phyloP scores from a whole-genome alignment of 2,329 filamentous ascomycete species.

The Pestalotiopsis sp. region DNA sequence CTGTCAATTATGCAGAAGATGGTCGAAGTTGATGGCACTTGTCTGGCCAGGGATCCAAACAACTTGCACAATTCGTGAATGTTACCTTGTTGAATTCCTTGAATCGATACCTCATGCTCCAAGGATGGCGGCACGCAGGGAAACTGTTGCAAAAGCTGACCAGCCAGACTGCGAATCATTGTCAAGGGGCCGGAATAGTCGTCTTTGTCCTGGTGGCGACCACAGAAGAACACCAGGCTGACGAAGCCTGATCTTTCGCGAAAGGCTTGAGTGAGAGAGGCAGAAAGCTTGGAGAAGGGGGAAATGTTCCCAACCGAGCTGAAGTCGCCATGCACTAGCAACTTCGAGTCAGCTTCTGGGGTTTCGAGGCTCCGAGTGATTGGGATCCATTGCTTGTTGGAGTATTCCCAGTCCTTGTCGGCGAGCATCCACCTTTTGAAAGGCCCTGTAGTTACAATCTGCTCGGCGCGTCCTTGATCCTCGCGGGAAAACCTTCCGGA shows the following conservation, averaged over 20 bases:
- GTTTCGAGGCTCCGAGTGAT: accelerated
- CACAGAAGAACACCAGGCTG: neutral
- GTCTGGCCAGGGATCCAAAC: neutral
- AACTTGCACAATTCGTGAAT: neutral
- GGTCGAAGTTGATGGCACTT: neutral
- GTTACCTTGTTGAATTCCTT: neutral
- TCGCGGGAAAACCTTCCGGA: neutral
- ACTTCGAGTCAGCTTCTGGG: neutral
- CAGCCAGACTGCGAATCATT: neutral
- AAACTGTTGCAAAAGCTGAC: neutral
- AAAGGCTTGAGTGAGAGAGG: neutral
- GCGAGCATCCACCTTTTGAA: neutral
- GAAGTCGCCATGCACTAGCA: neutral
- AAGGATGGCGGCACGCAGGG: neutral
- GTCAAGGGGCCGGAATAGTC: neutral
- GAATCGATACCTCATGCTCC: neutral
- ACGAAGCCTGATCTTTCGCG: neutral
- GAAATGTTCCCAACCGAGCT: neutral
- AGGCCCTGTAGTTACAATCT: neutral
- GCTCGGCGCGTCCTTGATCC: neutral
- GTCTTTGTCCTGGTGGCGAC: neutral
- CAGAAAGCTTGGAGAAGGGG: neutral
- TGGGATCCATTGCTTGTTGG: neutral
- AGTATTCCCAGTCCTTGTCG: neutral
- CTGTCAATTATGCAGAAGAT: neutral